Conservation (phyloP, 305 asterid species). For the Solanum hybrid region DNA sequence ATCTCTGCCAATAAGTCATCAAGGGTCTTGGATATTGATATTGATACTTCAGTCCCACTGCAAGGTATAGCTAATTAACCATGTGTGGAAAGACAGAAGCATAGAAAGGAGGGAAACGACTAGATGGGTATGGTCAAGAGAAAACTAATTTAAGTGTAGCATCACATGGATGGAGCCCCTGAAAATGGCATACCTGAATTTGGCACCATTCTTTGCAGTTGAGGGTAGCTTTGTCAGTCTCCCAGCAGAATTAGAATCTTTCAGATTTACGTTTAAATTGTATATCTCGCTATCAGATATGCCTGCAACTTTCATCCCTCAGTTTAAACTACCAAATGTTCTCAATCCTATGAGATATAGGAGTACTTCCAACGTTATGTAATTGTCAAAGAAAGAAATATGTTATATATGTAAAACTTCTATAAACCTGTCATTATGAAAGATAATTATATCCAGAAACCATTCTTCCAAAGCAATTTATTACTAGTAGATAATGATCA, state of each 20-base stretch:
- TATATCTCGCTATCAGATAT: conserved; percentile 53
- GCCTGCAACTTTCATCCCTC: conserved; percentile 31
- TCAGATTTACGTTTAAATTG: conserved; percentile 40
- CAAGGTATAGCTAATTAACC: conserved; percentile 6
- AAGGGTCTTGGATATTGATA: conserved; percentile 33
- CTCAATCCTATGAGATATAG: neutral
- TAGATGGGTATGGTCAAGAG: conserved; percentile 3
- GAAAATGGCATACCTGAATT: conserved; percentile 53
- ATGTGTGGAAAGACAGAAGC: neutral
- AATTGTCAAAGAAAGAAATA: neutral
- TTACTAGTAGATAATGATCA: neutral
- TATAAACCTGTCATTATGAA: neutral
- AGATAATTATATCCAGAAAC: neutral
- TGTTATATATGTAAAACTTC: neutral
- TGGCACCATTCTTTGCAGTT: conserved; percentile 50
- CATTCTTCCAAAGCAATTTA: neutral
- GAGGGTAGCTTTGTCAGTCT: conserved; percentile 53
- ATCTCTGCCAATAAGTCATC: conserved; percentile 34
- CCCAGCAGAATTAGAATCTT: conserved; percentile 36
- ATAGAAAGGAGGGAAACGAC: neutral
- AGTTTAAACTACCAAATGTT: neutral
- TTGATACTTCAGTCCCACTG: conserved; percentile 81
- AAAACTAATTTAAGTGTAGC: conserved; percentile 1
- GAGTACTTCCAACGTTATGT: neutral
- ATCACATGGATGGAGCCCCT: conserved; percentile 3